A percentile compares a stretch with the other conserved stretches of the same genome.
Conservation (phyloP, 2,329 filamentous ascomycete genomes). For the Hypomyces rosellus region DNA sequence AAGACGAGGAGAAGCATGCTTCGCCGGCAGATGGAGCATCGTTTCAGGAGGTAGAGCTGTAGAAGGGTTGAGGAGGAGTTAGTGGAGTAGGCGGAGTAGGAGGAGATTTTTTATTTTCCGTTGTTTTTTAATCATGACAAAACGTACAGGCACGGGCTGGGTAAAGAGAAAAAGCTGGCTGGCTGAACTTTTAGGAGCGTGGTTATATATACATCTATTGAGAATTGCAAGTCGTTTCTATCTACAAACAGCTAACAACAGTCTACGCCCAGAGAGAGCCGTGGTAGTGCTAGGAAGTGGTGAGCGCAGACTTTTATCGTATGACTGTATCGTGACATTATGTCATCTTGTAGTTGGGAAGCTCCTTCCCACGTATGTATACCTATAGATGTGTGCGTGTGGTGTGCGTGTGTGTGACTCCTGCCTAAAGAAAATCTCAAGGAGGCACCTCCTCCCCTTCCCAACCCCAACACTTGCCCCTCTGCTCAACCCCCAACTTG, state of each 20-base stretch:
- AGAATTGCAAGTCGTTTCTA: too few species aligned
- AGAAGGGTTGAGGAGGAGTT: conserved; percentile 12
- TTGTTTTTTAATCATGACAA: neutral
- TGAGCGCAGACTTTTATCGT: too few species aligned
- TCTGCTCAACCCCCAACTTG: conserved; percentile 41
- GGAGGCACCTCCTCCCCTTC: conserved; percentile 57
- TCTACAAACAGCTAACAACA: too few species aligned
- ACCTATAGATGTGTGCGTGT: too few species aligned
- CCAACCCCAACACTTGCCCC: conserved; percentile 66
- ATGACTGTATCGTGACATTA: too few species aligned
- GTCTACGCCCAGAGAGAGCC: too few species aligned
- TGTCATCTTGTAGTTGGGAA: too few species aligned
- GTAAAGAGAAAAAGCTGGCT: conserved; percentile 3
- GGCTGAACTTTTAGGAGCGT: neutral
- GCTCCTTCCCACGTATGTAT: too few species aligned
- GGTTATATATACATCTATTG: neutral
- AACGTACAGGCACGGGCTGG: neutral
- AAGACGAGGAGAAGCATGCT: conserved; percentile 32
- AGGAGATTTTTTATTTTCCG: neutral
- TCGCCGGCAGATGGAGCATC: conserved; percentile 50
- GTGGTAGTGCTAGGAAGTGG: too few species aligned
- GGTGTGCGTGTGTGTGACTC: too few species aligned
- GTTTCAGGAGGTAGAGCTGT: conserved; percentile 60
- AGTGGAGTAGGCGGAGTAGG: too few species aligned
- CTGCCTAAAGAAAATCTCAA: conserved; percentile 24